These are phyloP conservation scores for Ceratobasidium sp. DNA, from an alignment of 1,284 basidiomycete species.

Conservation along the genomic window DNA sequence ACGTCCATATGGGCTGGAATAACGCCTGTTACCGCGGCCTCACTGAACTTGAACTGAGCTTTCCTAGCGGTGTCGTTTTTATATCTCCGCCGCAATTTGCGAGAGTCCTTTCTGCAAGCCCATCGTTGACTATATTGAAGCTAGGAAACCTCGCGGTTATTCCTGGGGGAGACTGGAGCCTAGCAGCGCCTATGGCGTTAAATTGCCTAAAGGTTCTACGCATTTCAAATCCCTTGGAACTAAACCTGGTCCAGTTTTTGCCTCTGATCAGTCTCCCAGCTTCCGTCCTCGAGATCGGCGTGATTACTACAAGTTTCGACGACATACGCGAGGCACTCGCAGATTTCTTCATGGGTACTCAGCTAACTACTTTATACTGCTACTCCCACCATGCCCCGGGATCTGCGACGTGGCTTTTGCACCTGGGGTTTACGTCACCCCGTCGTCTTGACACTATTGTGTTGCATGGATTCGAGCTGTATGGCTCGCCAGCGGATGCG, in stretches of 20 bases:
- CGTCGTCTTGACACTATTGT: background rate
- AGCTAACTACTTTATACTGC: background rate
- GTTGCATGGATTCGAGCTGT: background rate
- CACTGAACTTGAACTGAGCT: background rate
- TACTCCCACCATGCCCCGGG: background rate
- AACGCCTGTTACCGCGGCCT: background rate
- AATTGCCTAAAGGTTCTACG: background rate
- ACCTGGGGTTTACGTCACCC: background rate
- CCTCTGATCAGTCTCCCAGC: background rate
- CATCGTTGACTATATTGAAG: background rate
- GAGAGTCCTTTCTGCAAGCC: background rate
- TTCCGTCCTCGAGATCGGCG: background rate
- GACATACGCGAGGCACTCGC: background rate
- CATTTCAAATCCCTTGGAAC: background rate
- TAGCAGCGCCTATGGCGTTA: background rate
- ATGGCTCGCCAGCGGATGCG: background rate
- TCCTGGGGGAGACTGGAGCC: background rate
- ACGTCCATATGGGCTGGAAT: background rate
- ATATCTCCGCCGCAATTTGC: constrained; percentile 1
- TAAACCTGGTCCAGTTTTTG: background rate
- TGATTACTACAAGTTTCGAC: background rate
- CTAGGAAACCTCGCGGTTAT: background rate
- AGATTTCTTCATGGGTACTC: background rate
- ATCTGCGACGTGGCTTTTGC: background rate
- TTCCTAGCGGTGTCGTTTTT: background rate